Conservation (phyloP, 805 yeast species). For the Monosporozyma servazzii region DNA sequence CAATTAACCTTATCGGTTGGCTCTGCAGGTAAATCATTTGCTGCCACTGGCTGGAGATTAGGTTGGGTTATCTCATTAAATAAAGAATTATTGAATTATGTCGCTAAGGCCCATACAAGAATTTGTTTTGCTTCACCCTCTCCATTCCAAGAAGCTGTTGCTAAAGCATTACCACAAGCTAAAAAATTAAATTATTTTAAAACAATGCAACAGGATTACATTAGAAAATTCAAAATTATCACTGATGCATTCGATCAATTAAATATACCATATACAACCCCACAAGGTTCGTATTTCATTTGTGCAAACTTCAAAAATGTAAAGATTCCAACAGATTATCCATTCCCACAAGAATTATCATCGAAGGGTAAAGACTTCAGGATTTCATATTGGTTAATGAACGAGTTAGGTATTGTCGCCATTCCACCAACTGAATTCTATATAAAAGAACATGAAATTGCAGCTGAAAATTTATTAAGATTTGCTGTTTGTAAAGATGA, state of each 20-base stretch:
- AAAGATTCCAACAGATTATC: constrained; percentile 64
- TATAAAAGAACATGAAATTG: constrained; percentile 55
- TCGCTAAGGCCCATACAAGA: constrained; percentile 83
- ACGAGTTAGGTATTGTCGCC: constrained; percentile 87
- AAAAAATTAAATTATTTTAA: constrained; percentile 56
- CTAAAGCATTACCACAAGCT: constrained; percentile 64
- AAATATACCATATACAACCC: constrained; percentile 77
- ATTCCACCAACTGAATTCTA: constrained; percentile 97
- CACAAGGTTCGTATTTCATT: constrained; percentile 91
- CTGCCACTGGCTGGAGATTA: constrained; percentile 99
- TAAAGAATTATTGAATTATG: constrained; percentile 70
- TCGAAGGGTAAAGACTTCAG: constrained; percentile 76
- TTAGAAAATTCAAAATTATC: constrained; percentile 63
- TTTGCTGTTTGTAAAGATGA: constrained; percentile 97
- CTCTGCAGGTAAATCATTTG: constrained; percentile 94
- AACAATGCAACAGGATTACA: constrained; percentile 57
- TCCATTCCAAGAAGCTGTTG: constrained; percentile 87
- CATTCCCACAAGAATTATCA: constrained; percentile 60
- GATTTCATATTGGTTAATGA: constrained; percentile 85
- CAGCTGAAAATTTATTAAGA: constrained; percentile 77
- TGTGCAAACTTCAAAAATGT: constrained; percentile 81
- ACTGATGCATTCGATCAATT: constrained; percentile 75
- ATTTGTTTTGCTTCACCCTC: constrained; percentile 87
- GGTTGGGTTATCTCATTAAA: constrained; percentile 87
- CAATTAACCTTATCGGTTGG: constrained; percentile 83